A percentile compares a stretch with the other conserved stretches of the same genome.
Conservation (phyloP, 1,139 yeast species). For the Spathaspora sp. region DNA sequence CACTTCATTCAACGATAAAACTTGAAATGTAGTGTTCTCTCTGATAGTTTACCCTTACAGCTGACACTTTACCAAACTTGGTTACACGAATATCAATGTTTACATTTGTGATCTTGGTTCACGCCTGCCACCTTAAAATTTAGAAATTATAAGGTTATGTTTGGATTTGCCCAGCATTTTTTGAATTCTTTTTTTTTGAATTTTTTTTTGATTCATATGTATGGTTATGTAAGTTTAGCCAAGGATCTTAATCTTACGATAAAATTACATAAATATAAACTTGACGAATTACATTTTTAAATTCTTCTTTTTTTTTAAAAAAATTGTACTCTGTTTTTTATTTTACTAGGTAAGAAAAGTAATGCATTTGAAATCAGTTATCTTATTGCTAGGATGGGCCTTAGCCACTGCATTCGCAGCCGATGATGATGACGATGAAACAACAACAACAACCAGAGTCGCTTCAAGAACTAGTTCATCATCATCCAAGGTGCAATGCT, state of each 20-base stretch:
- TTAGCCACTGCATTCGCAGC: slow-evolving; percentile 5
- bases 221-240: neutral
- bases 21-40: neutral
- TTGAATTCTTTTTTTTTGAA: no score
- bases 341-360: neutral
- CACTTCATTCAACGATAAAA: no score
- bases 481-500: slow-evolving; percentile 23
- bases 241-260: neutral
- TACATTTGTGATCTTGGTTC: neutral
- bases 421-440: slow-evolving; percentile 18
- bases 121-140: neutral
- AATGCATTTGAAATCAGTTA: slow-evolving; percentile 19
- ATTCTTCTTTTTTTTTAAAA: neutral
- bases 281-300: neutral
- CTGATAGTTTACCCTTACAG: neutral
- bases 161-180: neutral
- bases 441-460: slow-evolving; percentile 7
- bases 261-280: neutral
- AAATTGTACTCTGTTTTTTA: no score
- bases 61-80: neutral
- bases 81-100: neutral
- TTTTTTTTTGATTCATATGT: neutral
- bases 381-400: slow-evolving; percentile 11
- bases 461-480: neutral
- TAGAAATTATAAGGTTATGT: neutral